Conservation (phyloP, 257 asterid species). For the Cordia subcordata region DNA sequence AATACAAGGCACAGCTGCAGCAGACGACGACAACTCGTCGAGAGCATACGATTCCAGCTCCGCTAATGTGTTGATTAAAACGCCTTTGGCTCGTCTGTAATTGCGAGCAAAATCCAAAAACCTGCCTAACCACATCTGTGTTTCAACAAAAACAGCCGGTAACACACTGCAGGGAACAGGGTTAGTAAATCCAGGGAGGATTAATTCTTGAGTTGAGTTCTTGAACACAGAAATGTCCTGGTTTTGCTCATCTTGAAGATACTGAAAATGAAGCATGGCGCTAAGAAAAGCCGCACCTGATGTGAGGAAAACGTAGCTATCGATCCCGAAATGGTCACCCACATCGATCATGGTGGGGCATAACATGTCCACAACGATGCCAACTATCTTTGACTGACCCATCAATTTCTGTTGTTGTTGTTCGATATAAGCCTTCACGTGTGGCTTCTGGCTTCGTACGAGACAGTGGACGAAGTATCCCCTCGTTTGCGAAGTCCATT, state of each 20-base stretch:
- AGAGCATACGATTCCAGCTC: conserved; percentile 50
- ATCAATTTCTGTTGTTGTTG: not conserved
- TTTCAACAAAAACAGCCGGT: conserved; percentile 39
- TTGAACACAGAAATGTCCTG: conserved; percentile 32
- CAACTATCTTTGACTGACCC: conserved; percentile 4
- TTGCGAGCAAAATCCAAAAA: conserved; percentile 51
- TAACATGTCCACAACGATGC: conserved; percentile 57
- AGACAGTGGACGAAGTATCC: conserved; percentile 51
- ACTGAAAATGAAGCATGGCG: conserved; percentile 53
- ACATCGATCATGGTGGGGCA: conserved; percentile 55
- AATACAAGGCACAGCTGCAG: conserved; percentile 14
- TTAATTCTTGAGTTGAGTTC: conserved; percentile 18
- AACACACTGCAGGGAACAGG: conserved; percentile 39
- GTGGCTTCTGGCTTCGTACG: conserved; percentile 36
- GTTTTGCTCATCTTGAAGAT: conserved; percentile 45
- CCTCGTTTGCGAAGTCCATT: conserved; percentile 58
- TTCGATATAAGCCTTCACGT: conserved; percentile 33
- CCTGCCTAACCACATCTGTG: conserved; percentile 38
- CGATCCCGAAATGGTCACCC: conserved; percentile 38
- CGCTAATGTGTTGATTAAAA: conserved; percentile 46
- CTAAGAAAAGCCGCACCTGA: conserved; percentile 63
- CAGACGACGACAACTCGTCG: conserved; percentile 20
- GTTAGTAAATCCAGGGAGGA: conserved; percentile 36
- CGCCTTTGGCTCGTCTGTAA: conserved; percentile 49
- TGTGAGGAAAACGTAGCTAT: conserved; percentile 49